Evolutionary conservation across 305 asterid species (phyloP).

Genomic region (Fraxinus paxiana): DNA sequence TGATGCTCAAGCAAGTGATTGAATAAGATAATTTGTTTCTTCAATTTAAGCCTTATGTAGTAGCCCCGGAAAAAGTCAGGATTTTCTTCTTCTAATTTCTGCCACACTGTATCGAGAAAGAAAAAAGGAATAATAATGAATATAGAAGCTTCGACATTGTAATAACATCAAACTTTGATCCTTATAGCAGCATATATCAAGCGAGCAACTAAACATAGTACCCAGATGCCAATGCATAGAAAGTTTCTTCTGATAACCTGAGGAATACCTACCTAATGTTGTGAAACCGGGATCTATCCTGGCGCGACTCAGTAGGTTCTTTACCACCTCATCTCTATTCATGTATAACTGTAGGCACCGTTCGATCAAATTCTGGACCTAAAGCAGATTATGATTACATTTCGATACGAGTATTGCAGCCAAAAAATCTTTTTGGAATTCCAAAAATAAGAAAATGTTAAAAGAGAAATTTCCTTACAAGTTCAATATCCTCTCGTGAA

Average conservation of each 20-base stretch:
- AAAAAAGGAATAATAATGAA: not conserved
- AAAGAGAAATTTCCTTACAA: conserved; percentile 40
- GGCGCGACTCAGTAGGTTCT: conserved; percentile 86
- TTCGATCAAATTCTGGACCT: conserved; percentile 89
- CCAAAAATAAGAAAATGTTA: not conserved
- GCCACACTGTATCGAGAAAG: conserved; percentile 65
- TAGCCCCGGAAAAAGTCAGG: conserved; percentile 55
- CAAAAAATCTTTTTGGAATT: not conserved
- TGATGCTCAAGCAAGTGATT: conserved; percentile 91
- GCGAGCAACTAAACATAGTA: not conserved
- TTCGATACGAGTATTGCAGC: not conserved
- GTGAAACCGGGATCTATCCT: conserved; percentile 97
- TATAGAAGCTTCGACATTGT: not conserved
- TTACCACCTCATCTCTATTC: conserved; percentile 90
- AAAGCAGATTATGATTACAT: conserved; percentile 13
- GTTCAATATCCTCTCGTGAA: conserved; percentile 87
- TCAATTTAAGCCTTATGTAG: conserved; percentile 64
- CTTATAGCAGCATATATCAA: not conserved
- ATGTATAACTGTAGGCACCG: conserved; percentile 87
- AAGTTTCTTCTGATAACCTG: not conserved
- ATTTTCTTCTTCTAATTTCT: conserved; percentile 65
- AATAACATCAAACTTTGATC: not conserved
- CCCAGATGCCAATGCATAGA: not conserved
- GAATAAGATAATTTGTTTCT: conserved; percentile 84
- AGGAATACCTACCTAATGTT: conserved; percentile 57